These are phyloP conservation scores for Sanguinoderma infundibulare DNA, from an alignment of 1,284 basidiomycete species.

Conservation along the genomic window DNA sequence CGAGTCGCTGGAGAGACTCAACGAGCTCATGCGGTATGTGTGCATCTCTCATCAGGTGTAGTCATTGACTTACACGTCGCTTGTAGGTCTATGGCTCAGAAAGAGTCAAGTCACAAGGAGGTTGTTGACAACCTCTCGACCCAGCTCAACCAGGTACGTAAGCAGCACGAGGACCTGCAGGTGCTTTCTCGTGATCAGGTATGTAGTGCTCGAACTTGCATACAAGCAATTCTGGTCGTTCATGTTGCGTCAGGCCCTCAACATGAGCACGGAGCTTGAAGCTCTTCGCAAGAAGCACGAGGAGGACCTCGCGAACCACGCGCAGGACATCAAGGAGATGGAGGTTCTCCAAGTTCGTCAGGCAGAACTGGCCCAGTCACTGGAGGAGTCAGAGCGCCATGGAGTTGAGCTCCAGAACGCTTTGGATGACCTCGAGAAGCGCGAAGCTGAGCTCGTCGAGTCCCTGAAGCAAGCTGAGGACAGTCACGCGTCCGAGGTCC, in stretches of 20 bases:
- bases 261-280: constrained; percentile 87
- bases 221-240: neutral
- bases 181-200: constrained; percentile 84
- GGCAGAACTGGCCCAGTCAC: constrained; percentile 50
- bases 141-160: constrained; percentile 70
- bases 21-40: constrained; percentile 85
- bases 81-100: constrained; percentile 89
- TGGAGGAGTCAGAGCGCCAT: constrained; percentile 50
- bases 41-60: neutral
- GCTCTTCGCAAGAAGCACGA: constrained; percentile 68
- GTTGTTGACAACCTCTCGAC: constrained; percentile 69
- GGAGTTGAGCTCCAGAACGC: constrained; percentile 28
- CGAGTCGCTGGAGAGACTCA: constrained; percentile 74
- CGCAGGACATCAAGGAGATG: constrained; percentile 36
- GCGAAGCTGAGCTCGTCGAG: constrained; percentile 58
- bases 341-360: constrained; percentile 63
- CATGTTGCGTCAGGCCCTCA: constrained; percentile 57
- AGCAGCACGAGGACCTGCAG: constrained; percentile 81
- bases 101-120: constrained; percentile 86
- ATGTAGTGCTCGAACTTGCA: neutral
- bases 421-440: constrained; percentile 58
- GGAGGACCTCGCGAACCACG: constrained; percentile 47
- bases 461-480: constrained; percentile 53
- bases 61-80: neutral
- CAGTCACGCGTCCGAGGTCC: constrained; percentile 50